Percentiles rank a stretch among this genome's conserved stretches.
phyloP scores from a whole-genome alignment of 495 filamentous ascomycete genomes.

The Aspergillus hancockii region DNA sequence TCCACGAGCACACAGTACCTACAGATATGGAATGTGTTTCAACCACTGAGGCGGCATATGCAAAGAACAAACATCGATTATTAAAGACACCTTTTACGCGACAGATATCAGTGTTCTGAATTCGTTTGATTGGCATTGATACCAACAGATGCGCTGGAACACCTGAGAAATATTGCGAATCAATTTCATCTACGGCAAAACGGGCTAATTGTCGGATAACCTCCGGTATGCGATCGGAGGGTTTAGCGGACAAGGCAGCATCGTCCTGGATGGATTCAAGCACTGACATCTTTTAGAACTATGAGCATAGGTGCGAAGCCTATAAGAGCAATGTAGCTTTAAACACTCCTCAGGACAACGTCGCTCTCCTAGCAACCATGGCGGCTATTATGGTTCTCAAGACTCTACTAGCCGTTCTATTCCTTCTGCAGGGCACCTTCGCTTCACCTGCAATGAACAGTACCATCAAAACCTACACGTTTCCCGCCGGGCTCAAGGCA shows the following conservation, averaged over 20 bases:
- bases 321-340: background rate
- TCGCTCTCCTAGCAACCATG: background rate
- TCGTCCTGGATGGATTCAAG: background rate
- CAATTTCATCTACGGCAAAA: too few relatives aligned
- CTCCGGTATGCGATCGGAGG: background rate
- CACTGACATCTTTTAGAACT: background rate
- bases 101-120: too few relatives aligned
- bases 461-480: background rate
- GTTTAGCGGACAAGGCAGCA: background rate
- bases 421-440: background rate
- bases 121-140: too few relatives aligned
- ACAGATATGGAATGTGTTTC: too few relatives aligned
- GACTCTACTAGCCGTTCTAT: background rate
- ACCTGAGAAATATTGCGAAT: too few relatives aligned
- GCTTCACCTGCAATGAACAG: background rate
- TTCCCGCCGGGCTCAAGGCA: background rate
- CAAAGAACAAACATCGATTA: too few relatives aligned
- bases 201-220: background rate
- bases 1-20: too few relatives aligned
- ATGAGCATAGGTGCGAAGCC: background rate
- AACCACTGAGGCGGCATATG: too few relatives aligned
- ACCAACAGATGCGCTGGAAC: too few relatives aligned
- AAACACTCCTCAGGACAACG: background rate
- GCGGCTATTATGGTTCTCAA: background rate
- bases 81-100: too few relatives aligned